A percentile compares a stretch with the other conserved stretches of the same genome.
These are phyloP conservation scores for Candida freyschussii DNA, from an alignment of 1,139 yeast genomes.

Conservation along the genomic window DNA sequence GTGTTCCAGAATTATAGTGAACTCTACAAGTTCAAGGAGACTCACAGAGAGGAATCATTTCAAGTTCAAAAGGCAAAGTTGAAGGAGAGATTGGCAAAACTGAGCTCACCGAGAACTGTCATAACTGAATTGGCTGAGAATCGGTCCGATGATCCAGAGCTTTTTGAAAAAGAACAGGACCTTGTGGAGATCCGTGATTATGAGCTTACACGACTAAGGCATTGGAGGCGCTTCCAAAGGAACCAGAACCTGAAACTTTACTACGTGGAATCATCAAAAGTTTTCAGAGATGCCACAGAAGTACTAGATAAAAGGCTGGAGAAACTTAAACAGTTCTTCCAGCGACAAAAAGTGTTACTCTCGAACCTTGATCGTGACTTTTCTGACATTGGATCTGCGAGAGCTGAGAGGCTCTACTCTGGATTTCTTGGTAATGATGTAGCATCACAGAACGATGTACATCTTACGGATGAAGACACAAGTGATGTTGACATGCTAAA, in stretches of 20 bases:
- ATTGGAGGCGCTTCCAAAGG: conserved; percentile 23
- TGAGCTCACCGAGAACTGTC: conserved; percentile 7
- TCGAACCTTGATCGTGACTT: conserved; percentile 23
- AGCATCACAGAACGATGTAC: too few species aligned
- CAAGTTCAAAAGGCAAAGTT: conserved; percentile 3
- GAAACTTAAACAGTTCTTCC: conserved; percentile 30
- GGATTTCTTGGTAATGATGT: conserved; percentile 12
- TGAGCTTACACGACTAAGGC: conserved; percentile 27
- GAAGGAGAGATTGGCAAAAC: not conserved
- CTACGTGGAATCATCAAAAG: conserved; percentile 23
- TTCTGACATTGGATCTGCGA: conserved; percentile 23
- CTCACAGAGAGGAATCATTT: conserved; percentile 10
- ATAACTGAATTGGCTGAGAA: conserved; percentile 8
- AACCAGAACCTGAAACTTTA: conserved; percentile 25
- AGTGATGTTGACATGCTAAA: conserved; percentile 1
- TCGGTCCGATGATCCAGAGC: conserved; percentile 8
- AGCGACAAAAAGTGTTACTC: conserved; percentile 26
- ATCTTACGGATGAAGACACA: too few species aligned
- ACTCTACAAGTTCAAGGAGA: conserved; percentile 17
- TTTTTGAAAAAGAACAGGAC: conserved; percentile 24
- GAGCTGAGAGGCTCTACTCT: conserved; percentile 20
- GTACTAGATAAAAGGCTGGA: conserved; percentile 27
- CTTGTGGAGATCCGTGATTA: conserved; percentile 29
- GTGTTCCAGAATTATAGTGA: conserved; percentile 20
- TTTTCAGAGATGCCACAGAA: conserved; percentile 26